Evolutionary conservation across 2,329 filamentous ascomycete genomes (phyloP).

Genomic region (Beauveria scarabaeidicola): DNA sequence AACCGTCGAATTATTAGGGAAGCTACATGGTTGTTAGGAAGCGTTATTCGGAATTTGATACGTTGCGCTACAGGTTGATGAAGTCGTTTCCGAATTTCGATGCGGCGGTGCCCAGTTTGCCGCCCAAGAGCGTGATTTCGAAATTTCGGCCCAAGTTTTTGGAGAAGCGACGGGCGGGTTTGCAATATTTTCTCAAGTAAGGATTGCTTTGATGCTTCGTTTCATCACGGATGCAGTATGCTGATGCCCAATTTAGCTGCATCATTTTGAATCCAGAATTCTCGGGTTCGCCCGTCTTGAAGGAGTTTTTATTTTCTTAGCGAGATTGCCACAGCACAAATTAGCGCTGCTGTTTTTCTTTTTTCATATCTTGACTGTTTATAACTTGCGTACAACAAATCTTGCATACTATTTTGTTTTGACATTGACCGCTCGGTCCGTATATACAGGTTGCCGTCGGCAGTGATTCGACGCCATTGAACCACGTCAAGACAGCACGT

Average conservation of each 20-base stretch:
- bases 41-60: conserved; percentile 90
- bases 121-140: conserved; percentile 84
- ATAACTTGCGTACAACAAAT: not conserved
- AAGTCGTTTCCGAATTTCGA: conserved; percentile 76
- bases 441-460: no score
- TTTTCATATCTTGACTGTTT: not conserved
- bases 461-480: not conserved
- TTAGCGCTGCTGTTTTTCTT: not conserved
- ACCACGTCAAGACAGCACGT: no score
- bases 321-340: not conserved
- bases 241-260: conserved; percentile 13
- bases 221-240: not conserved
- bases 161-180: conserved; percentile 69
- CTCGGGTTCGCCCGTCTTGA: conserved; percentile 18
- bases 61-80: conserved; percentile 64
- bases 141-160: conserved; percentile 79
- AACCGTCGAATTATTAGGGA: conserved; percentile 31
- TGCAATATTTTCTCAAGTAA: conserved; percentile 91
- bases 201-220: conserved; percentile 20
- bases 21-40: conserved; percentile 55
- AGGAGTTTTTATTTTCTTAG: conserved; percentile 18
- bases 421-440: not conserved
- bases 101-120: conserved; percentile 79
- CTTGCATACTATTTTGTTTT: not conserved
- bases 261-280: conserved; percentile 18